These are phyloP conservation scores for Arthrobotrys sinensis DNA, from an alignment of 2,329 filamentous ascomycete species.

Conservation along the genomic window DNA sequence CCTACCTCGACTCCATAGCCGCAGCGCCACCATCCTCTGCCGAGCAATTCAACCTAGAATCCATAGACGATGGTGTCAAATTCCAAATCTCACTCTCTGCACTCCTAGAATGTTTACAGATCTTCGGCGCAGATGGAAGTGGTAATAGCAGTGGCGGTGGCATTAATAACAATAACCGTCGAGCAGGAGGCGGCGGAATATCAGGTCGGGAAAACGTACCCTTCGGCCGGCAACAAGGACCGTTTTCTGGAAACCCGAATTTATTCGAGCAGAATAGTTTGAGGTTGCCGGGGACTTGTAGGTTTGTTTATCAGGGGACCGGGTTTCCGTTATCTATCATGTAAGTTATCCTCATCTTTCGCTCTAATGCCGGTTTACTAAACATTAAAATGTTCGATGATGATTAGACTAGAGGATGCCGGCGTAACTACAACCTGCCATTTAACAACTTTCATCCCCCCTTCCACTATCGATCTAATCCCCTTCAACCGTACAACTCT, in stretches of 20 bases:
- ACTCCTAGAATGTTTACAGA: conserved; percentile 92
- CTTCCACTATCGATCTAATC: conserved; percentile 81
- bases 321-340: conserved; percentile 87
- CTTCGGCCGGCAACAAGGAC: conserved; percentile 49
- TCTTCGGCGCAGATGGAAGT: conserved; percentile 82
- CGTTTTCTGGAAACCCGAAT: conserved; percentile 15
- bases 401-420: conserved; percentile 78
- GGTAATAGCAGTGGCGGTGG: conserved; percentile 65
- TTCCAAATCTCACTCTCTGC: conserved; percentile 92
- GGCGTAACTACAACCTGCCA: conserved; percentile 91
- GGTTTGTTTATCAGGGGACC: conserved; percentile 80
- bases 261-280: conserved; percentile 72
- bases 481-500: conserved; percentile 87
- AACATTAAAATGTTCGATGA: neutral
- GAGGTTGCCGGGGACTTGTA: conserved; percentile 87
- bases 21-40: conserved; percentile 66
- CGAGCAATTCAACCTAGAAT: conserved; percentile 64
- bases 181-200: conserved; percentile 43
- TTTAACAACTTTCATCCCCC: conserved; percentile 85
- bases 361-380: neutral
- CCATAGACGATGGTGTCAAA: conserved; percentile 67
- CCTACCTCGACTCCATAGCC: conserved; percentile 64
- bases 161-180: conserved; percentile 67
- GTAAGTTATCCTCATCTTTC: conserved; percentile 34
- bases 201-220: conserved; percentile 69